Percentiles rank a stretch among this genome's conserved stretches.
Conservation (phyloP, 2,329 filamentous ascomycete genomes). For the Tolypocladium album region DNA sequence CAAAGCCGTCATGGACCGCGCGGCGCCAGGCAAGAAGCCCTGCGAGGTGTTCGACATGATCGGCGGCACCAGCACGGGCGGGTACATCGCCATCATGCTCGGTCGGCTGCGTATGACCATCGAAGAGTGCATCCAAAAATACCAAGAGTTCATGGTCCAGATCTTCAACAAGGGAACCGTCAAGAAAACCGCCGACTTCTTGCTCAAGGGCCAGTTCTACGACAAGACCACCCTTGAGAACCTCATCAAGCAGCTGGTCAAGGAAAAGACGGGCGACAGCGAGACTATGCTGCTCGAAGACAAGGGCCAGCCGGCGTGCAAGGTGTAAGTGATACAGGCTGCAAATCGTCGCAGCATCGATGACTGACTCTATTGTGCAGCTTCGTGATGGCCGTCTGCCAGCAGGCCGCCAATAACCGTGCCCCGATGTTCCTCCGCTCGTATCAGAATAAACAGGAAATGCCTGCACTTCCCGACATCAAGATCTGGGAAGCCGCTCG, state of each 20-base stretch:
- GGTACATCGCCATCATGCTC: conserved; percentile 31
- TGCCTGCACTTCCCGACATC: conserved; percentile 1
- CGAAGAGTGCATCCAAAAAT: conserved; percentile 1
- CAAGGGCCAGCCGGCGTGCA: neutral
- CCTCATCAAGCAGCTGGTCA: conserved; percentile 1
- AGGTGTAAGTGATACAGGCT: neutral
- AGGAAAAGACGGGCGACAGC: neutral
- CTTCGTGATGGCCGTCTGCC: conserved; percentile 2
- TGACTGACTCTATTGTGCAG: neutral
- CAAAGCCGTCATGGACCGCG: conserved; percentile 11
- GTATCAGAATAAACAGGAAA: conserved; percentile 3
- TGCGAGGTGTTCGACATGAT: conserved; percentile 21
- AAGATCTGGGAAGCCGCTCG: conserved; percentile 5
- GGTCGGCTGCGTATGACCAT: conserved; percentile 13
- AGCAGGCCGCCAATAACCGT: conserved; percentile 1
- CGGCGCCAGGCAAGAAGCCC: conserved; percentile 7
- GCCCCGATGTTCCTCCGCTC: conserved; percentile 3
- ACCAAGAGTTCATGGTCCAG: conserved; percentile 3
- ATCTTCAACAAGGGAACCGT: neutral
- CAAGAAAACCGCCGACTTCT: neutral
- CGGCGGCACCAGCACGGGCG: conserved; percentile 17
- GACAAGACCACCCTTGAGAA: neutral
- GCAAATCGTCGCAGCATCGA: neutral
- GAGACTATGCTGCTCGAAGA: neutral
- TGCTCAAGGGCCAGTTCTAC: neutral